Conservation (phyloP, 1,284 basidiomycete genomes). For the Cryptococcus sp. region DNA sequence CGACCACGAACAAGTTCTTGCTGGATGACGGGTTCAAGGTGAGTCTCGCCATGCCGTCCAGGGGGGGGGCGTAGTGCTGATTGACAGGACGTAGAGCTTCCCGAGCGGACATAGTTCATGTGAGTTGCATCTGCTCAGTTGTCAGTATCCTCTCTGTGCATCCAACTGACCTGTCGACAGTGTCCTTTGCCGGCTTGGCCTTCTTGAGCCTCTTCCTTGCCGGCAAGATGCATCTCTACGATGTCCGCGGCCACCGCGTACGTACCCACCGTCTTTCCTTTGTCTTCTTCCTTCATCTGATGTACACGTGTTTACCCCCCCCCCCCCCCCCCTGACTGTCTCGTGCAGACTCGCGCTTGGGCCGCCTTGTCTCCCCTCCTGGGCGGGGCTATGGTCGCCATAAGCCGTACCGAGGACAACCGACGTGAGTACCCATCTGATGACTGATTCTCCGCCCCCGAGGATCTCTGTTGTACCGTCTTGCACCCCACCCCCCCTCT, state of each 20-base stretch:
- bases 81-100: constrained; percentile 59
- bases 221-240: constrained; percentile 89
- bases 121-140: too few relatives aligned
- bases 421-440: constrained; percentile 60
- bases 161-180: constrained; percentile 47
- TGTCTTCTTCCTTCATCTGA: neutral
- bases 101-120: constrained; percentile 73
- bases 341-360: constrained; percentile 73
- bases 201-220: constrained; percentile 85
- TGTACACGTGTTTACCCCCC: neutral
- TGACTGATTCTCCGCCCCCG: too few relatives aligned
- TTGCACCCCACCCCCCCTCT: too few relatives aligned
- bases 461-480: too few relatives aligned
- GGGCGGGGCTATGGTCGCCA: constrained; percentile 79
- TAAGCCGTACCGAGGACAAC: constrained; percentile 87
- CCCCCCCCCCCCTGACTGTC: neutral
- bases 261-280: constrained; percentile 26
- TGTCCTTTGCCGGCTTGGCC: constrained; percentile 87
- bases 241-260: constrained; percentile 72
- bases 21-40: constrained; percentile 78
- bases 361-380: constrained; percentile 70
- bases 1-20: constrained; percentile 59
- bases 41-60: constrained; percentile 5
- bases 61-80: neutral
- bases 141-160: neutral